Evolutionary conservation across 345 rosid species (phyloP).

Genomic region (Trapa bicornis): DNA sequence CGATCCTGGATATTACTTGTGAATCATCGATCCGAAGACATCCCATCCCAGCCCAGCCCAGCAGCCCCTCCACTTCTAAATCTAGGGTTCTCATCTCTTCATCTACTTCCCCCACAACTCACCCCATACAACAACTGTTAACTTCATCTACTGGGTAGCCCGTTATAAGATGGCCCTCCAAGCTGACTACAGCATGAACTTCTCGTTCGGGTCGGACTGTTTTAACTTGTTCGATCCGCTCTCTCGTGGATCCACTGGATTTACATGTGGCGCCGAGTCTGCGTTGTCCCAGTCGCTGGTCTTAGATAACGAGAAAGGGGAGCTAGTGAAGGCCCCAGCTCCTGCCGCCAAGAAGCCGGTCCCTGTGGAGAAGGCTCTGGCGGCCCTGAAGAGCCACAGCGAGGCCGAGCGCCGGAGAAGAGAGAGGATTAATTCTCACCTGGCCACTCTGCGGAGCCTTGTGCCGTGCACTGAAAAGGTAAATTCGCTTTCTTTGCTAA

Average conservation of each 20-base stretch:
- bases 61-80: too few species aligned
- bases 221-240: slow-evolving; percentile 21
- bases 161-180: slow-evolving; percentile 18
- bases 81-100: slow-evolving; percentile 19
- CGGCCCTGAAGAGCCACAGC: slow-evolving; percentile 59
- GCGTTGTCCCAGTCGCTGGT: slow-evolving; percentile 15
- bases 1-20: too few species aligned
- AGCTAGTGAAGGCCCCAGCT: slow-evolving; percentile 41
- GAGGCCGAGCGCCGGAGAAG: slow-evolving; percentile 76
- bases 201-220: slow-evolving; percentile 21
- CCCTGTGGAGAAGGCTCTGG: slow-evolving; percentile 33
- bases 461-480: slow-evolving; percentile 49
- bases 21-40: too few species aligned
- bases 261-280: slow-evolving; percentile 16
- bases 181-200: slow-evolving; percentile 16
- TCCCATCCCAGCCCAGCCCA: too few species aligned
- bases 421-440: slow-evolving; percentile 65
- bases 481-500: not conserved
- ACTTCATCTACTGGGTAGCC: slow-evolving; percentile 5
- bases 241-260: slow-evolving; percentile 15
- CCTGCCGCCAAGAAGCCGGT: slow-evolving; percentile 28
- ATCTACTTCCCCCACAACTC: slow-evolving; percentile 14
- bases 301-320: slow-evolving; percentile 33
- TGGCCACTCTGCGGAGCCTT: slow-evolving; percentile 45
- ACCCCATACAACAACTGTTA: too few species aligned